Percentiles rank a stretch among this genome's conserved stretches.
Conservation (phyloP, 768 basidiomycete genomes). For the Paxillus rubicundulus region DNA sequence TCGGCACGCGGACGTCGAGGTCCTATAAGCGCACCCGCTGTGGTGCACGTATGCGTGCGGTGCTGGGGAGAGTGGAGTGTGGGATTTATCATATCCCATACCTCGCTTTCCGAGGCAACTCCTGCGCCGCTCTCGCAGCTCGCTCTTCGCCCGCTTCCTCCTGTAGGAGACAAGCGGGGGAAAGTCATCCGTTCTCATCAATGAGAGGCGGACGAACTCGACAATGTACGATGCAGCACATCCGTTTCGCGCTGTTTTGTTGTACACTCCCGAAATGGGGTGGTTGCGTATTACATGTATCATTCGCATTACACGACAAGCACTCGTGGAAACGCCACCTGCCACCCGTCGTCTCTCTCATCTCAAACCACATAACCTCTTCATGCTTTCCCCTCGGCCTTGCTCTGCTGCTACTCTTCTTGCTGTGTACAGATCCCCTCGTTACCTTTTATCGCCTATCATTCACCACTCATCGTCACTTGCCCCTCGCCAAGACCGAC, state of each 20-base stretch:
- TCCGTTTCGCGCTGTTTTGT: not conserved
- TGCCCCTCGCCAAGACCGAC: no score
- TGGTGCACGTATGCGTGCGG: not conserved
- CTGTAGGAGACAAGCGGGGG: no score
- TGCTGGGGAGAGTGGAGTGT: slow-evolving; percentile 4
- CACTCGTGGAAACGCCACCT: no score
- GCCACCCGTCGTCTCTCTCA: no score
- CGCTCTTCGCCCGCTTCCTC: not conserved
- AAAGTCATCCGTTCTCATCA: not conserved
- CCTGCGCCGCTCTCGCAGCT: not conserved
- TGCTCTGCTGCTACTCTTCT: not conserved
- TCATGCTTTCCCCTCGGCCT: not conserved
- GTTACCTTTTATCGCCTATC: not conserved
- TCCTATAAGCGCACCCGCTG: slow-evolving; percentile 9
- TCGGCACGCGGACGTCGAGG: slow-evolving; percentile 27
- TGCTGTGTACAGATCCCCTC: not conserved
- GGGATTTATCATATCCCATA: slow-evolving; percentile 4
- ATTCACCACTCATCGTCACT: not conserved
- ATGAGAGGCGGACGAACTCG: not conserved
- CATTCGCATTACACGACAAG: no score
- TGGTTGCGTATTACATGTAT: no score
- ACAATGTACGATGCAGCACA: not conserved
- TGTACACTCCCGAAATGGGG: not conserved
- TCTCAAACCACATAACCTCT: no score
- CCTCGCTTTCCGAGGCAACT: slow-evolving; percentile 11